Evolutionary conservation across 1,284 basidiomycete genomes (phyloP).

Genomic region (Tilletia indica): DNA sequence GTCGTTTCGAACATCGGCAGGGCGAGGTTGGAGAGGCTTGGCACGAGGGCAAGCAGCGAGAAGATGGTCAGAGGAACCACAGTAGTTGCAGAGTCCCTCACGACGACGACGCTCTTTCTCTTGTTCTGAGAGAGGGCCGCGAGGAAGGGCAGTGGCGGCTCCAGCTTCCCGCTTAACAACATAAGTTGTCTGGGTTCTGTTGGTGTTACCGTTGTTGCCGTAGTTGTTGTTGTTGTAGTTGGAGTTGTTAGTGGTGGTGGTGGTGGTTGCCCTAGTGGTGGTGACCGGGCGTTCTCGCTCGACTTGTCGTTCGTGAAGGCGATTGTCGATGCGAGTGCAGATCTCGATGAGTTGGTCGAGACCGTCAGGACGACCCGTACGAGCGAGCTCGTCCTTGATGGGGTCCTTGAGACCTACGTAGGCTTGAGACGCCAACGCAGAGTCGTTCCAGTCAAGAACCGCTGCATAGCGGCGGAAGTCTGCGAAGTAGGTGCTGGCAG

Average conservation of each 20-base stretch:
- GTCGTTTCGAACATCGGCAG: neutral
- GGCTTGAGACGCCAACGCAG: neutral
- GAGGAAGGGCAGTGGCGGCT: neutral
- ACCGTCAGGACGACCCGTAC: neutral
- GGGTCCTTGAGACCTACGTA: conserved; percentile 8
- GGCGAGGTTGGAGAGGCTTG: neutral
- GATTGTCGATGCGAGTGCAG: conserved; percentile 15
- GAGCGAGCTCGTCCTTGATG: conserved; percentile 14
- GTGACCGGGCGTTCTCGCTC: neutral
- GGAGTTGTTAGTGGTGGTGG: neutral
- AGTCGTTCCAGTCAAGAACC: conserved; percentile 13
- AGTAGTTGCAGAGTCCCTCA: neutral
- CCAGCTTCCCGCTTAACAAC: neutral
- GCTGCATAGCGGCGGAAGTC: conserved; percentile 11
- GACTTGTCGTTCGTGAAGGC: neutral
- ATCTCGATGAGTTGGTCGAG: conserved; percentile 2
- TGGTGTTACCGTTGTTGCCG: neutral
- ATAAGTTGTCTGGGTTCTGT: neutral
- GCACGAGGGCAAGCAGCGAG: neutral
- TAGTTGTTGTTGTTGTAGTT: neutral
- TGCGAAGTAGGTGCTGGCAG: conserved; percentile 7
- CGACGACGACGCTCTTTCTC: neutral
- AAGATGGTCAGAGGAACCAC: neutral
- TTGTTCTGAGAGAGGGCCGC: neutral
- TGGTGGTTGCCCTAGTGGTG: too few relatives aligned